Percentiles rank a stretch among this genome's conserved stretches.
These are phyloP conservation scores for Candida smagusa DNA, from an alignment of 1,139 yeast species.

Conservation along the genomic window DNA sequence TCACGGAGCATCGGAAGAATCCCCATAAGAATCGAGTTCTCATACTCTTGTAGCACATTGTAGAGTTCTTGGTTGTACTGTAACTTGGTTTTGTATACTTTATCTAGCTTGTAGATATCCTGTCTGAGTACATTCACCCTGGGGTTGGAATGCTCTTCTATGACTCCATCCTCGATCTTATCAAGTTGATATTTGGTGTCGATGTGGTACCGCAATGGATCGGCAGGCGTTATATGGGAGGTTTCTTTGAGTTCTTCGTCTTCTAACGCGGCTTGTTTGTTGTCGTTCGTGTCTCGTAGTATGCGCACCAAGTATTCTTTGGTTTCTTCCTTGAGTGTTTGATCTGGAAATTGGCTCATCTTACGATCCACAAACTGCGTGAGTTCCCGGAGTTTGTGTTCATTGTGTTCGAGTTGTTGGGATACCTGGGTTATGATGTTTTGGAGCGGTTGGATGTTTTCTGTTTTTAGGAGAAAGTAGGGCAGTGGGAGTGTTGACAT, in stretches of 20 bases:
- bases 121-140: conserved; percentile 3
- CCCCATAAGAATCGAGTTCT: conserved; percentile 21
- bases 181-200: conserved; percentile 15
- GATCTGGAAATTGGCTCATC: conserved; percentile 19
- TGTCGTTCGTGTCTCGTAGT: too few relatives aligned
- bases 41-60: conserved; percentile 25
- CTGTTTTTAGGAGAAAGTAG: conserved; percentile 34
- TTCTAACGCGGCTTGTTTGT: conserved; percentile 1
- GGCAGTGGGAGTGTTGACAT: conserved; percentile 5
- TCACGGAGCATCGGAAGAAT: conserved; percentile 30
- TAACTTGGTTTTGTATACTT: conserved; percentile 17
- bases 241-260: not conserved
- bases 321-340: conserved; percentile 3
- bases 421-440: conserved; percentile 22
- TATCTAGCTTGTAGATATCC: conserved; percentile 26
- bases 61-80: conserved; percentile 23
- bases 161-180: conserved; percentile 5
- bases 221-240: not conserved
- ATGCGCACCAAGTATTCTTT: not conserved
- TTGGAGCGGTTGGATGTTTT: conserved; percentile 32
- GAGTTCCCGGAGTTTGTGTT: conserved; percentile 20
- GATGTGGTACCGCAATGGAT: conserved; percentile 13
- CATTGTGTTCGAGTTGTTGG: conserved; percentile 24
- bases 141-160: not conserved
- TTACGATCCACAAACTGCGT: conserved; percentile 23